These are phyloP conservation scores for Psilocybe azurescens DNA, from an alignment of 768 basidiomycete genomes.

Conservation along the genomic window DNA sequence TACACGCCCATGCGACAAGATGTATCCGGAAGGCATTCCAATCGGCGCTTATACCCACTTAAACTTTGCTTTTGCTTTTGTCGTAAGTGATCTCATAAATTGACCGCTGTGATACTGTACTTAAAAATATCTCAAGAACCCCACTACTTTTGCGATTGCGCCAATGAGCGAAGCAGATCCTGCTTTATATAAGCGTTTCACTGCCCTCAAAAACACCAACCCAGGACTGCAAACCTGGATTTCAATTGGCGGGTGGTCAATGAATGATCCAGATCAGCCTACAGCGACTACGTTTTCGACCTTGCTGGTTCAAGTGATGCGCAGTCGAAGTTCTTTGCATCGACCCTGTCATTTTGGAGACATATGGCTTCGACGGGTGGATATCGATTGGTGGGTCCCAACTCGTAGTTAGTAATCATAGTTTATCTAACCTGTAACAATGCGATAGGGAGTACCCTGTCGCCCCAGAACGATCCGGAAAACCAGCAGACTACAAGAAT, in stretches of 20 bases:
- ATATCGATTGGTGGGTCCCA: background rate
- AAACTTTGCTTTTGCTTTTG: background rate
- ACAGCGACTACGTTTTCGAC: conserved; percentile 16
- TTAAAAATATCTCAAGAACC: background rate
- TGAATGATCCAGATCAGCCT: conserved; percentile 21
- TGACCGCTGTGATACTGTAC: background rate
- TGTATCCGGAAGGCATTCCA: background rate
- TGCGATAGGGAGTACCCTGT: conserved; percentile 1
- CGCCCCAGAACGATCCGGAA: background rate
- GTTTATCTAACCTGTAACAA: background rate
- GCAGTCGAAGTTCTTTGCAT: conserved; percentile 15
- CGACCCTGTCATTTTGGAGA: background rate
- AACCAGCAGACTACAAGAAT: background rate
- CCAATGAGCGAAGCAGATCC: conserved; percentile 25
- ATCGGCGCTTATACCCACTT: background rate
- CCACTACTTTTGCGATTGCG: conserved; percentile 14
- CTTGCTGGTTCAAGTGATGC: conserved; percentile 24
- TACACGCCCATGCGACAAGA: background rate
- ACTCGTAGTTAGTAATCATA: background rate
- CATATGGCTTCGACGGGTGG: background rate
- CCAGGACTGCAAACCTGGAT: background rate
- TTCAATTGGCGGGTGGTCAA: conserved; percentile 28
- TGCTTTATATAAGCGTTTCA: conserved; percentile 20
- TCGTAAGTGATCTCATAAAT: background rate
- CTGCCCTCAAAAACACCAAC: background rate